phyloP scores from a whole-genome alignment of 768 basidiomycete species.

The Boletus bicolor region DNA sequence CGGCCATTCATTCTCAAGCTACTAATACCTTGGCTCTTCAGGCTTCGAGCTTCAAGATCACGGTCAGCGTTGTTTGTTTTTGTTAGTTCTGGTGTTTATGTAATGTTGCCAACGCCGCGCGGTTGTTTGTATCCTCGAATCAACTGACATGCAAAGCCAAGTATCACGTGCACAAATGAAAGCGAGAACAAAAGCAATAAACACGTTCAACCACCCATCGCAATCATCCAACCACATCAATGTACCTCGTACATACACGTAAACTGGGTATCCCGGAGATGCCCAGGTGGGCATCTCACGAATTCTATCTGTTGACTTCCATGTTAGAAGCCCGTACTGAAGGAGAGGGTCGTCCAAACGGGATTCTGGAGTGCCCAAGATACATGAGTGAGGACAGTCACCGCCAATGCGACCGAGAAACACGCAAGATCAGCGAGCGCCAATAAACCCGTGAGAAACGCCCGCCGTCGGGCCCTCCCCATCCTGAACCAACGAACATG shows the following conservation, averaged over 20 bases:
- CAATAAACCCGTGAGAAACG: constrained; percentile 5
- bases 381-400: constrained; percentile 19
- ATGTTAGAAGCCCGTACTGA: constrained; percentile 3
- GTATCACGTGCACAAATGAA: constrained; percentile 3
- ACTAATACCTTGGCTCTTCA: no score
- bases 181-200: neutral
- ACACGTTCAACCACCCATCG: neutral
- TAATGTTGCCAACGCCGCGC: neutral
- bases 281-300: neutral
- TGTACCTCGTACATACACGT: neutral
- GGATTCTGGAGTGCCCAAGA: constrained; percentile 17
- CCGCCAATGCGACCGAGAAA: constrained; percentile 14
- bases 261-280: neutral
- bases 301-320: constrained; percentile 2
- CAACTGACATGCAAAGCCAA: neutral
- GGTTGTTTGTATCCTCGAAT: neutral
- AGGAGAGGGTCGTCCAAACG: constrained; percentile 30
- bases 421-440: constrained; percentile 12
- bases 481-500: constrained; percentile 13
- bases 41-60: neutral
- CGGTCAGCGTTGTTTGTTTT: neutral
- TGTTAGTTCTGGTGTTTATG: neutral
- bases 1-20: neutral
- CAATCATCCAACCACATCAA: neutral
- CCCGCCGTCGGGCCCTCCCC: constrained; percentile 5